A percentile compares a stretch with the other conserved stretches of the same genome.
Conservation (phyloP, 2,329 filamentous ascomycete species). For the Podosphaera aphanis region DNA sequence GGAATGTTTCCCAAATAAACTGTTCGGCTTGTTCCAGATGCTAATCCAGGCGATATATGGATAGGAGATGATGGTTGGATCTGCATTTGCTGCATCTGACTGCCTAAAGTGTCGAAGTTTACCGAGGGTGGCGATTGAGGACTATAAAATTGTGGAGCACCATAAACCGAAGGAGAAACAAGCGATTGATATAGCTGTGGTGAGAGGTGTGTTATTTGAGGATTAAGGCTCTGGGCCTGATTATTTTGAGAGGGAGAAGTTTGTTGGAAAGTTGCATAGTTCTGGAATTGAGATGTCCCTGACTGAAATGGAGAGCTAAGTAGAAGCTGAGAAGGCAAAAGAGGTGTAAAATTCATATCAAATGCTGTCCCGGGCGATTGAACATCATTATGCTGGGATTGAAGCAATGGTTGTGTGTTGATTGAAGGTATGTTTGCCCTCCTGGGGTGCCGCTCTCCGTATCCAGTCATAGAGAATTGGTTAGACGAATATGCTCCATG, state of each 20-base stretch:
- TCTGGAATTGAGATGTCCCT: constrained; percentile 81
- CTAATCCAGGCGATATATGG: constrained; percentile 52
- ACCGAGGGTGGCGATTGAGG: constrained; percentile 62
- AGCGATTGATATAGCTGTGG: constrained; percentile 67
- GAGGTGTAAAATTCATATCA: constrained; percentile 95
- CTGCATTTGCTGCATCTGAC: constrained; percentile 25
- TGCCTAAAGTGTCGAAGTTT: constrained; percentile 29
- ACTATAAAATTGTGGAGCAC: constrained; percentile 56
- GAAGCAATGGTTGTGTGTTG: constrained; percentile 53
- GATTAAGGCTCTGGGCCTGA: constrained; percentile 37
- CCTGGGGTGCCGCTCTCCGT: constrained; percentile 67
- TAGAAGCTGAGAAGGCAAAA: constrained; percentile 81
- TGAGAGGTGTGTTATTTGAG: constrained; percentile 58
- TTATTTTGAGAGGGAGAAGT: constrained; percentile 29
- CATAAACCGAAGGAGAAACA: constrained; percentile 66
- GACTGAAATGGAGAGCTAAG: constrained; percentile 94
- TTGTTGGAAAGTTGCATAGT: constrained; percentile 50
- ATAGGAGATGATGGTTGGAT: constrained; percentile 47
- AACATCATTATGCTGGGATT: constrained; percentile 40
- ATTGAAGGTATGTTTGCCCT: constrained; percentile 73
- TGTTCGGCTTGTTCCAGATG: constrained; percentile 80
- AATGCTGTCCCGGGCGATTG: constrained; percentile 69
- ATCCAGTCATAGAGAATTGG: constrained; percentile 43
- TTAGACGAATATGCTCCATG: constrained; percentile 83
- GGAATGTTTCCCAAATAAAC: constrained; percentile 97